Base-by-base conservation (phyloP, 768 basidiomycete species). In the Kwoniella newhampshirensis region DNA sequence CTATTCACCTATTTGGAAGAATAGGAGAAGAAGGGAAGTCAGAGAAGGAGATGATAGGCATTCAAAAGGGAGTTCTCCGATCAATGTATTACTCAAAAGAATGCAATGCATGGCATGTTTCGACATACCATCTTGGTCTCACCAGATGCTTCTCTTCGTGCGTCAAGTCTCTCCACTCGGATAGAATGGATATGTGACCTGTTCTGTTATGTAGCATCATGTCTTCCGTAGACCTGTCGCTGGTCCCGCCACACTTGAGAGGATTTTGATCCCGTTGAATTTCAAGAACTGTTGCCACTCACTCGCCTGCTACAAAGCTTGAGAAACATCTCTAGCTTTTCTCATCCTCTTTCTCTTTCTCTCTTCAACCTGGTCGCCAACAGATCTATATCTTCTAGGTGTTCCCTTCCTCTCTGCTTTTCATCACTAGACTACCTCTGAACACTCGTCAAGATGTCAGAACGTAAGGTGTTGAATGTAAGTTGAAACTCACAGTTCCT, bases 381-480 rank as follows among this genome's bases (percentile, higher is more conserved):
- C 32, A 32, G 32, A 32, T 32, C 13, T 13, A 32, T 6, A 6
- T 32, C 32, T 32, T 6, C 13, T 32, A 32, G 32, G 32, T 32
- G 13, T 32, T 32, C 7, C 6, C 32, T 6, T 13, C 32, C 13
- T 6, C 13, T 13, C 32, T 32, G 13, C 32, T 32, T 32, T 32
- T 32, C 7, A 32, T 32, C 32, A 32, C 13, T 13, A 32, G 7
- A 6, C 13, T 13, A 32, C 43, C 9, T 11, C 7, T 55, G 23
- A 20, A 37, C 21, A 25, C 20, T 18, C 21, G 53, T 47, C 74
- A 70, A 54, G 54, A 75, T 75, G 74, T 75, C 78, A 20, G 78
- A 79, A 62, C 76, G 78, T 51, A 76, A 76, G 89, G 91, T 93
- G 47, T 81, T 92, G 66, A 93, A 94, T 83, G 92, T 69, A 37